Evolutionary conservation across 805 yeast genomes (phyloP), one percentile per base, ranked within the genome.

Genomic region (Starmerella tilneyi): DNA sequence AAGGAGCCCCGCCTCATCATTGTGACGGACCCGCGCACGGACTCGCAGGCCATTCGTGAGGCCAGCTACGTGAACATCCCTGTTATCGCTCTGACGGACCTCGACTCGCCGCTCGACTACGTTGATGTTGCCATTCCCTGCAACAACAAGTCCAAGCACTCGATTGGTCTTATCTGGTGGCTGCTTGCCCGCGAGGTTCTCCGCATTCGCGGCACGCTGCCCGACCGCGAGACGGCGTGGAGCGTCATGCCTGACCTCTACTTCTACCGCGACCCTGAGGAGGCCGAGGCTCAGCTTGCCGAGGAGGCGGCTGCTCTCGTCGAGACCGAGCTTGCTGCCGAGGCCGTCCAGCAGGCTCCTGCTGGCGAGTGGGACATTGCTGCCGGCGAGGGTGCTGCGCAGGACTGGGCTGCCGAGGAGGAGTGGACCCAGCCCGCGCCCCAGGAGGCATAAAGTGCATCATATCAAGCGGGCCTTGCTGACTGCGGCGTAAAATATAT

Each of bases 201-300:
- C 70, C 85, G 99, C 78, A 82, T 92, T 73, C 84, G 96, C 78
- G 98, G 99, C 69, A 80, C 86, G 68, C 73, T 92, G 63, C 86
- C 94, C 69, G 82, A 84, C 84, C 86, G 99, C 80, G 69, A 83
- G 61, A 84, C 92, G 72, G 81, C 83, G 72, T 92, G 99, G 99
- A 75, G 94, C 62, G 92, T 92, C 70, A 92, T 92, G 98, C 97
- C 97, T 72, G 99, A 92, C 78, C 81, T 92, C 73, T 92, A 88
- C 88, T 92, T 92, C 88, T 92, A 92, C 96, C 92, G 99, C 81
- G 96, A 92, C 78, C 98, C 99, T 68, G 97, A 89, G 78, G 99
- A 92, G 76, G 82, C 83, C 72, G 95, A 85, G 75, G 76, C 78
- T 63, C 78, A 73, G 61, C 74, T 68, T 55, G 80, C 72, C 62